phyloP scores from a whole-genome alignment of 495 filamentous ascomycete species.

The Penicillium steckii region DNA sequence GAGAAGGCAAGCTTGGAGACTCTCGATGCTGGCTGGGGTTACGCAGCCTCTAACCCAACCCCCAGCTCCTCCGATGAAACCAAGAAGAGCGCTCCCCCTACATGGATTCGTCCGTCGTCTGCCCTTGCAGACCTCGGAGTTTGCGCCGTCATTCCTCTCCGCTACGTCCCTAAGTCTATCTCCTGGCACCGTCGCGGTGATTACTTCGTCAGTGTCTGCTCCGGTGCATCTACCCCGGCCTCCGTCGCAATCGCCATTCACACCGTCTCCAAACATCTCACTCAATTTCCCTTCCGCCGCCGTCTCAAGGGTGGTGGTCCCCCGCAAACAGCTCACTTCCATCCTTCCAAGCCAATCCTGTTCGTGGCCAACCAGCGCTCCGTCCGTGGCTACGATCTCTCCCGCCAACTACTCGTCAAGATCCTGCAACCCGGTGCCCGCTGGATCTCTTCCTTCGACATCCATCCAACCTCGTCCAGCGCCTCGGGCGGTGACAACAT shows the following conservation, averaged over 20 bases:
- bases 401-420: slow-evolving; percentile 84
- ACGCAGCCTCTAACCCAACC: slow-evolving; percentile 68
- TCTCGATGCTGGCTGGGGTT: slow-evolving; percentile 85
- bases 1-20: slow-evolving; percentile 72
- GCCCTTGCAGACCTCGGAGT: slow-evolving; percentile 74
- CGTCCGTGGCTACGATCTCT: slow-evolving; percentile 89
- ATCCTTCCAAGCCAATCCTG: slow-evolving; percentile 87
- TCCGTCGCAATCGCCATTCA: slow-evolving; percentile 84
- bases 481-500: slow-evolving; percentile 79
- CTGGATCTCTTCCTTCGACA: slow-evolving; percentile 92
- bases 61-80: slow-evolving; percentile 54
- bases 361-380: slow-evolving; percentile 94
- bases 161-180: slow-evolving; percentile 82
- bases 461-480: slow-evolving; percentile 68
- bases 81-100: slow-evolving; percentile 72
- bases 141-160: slow-evolving; percentile 73
- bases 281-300: slow-evolving; percentile 85
- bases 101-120: slow-evolving; percentile 79
- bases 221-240: slow-evolving; percentile 62
- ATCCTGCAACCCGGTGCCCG: slow-evolving; percentile 87
- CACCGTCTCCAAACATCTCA: slow-evolving; percentile 89
- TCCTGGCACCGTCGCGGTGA: slow-evolving; percentile 93
- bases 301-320: slow-evolving; percentile 75
- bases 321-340: slow-evolving; percentile 88
- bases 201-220: slow-evolving; percentile 91